phyloP scores from a whole-genome alignment of 805 yeast species.

The Spathaspora arborariae region DNA sequence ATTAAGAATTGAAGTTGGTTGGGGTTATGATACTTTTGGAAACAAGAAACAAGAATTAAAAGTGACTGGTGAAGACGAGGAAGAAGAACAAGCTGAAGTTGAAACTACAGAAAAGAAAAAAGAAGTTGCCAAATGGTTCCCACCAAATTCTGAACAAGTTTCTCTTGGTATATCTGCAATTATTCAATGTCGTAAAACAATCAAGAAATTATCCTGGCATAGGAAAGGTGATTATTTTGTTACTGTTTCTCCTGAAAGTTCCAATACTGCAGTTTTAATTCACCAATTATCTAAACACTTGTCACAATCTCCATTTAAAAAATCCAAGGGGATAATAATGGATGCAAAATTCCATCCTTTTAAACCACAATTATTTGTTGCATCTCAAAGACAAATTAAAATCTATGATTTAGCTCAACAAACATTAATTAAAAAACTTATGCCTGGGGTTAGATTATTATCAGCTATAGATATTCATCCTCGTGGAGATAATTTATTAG shows the following conservation, averaged over 20 bases:
- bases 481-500: conserved; percentile 89
- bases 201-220: conserved; percentile 91
- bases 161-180: conserved; percentile 68
- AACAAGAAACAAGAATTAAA: conserved; percentile 40
- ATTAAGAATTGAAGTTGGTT: conserved; percentile 80
- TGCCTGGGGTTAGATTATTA: conserved; percentile 96
- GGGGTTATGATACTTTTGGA: conserved; percentile 76
- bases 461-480: conserved; percentile 92
- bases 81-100: conserved; percentile 27
- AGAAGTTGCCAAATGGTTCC: conserved; percentile 76
- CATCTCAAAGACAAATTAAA: conserved; percentile 88
- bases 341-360: conserved; percentile 97
- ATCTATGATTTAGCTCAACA: conserved; percentile 89
- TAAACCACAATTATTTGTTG: conserved; percentile 89
- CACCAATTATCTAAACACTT: conserved; percentile 93
- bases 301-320: conserved; percentile 92
- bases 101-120: conserved; percentile 16
- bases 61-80: conserved; percentile 34
- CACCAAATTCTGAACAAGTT: conserved; percentile 62
- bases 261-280: conserved; percentile 82
- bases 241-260: conserved; percentile 92
- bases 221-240: conserved; percentile 96
- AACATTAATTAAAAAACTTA: conserved; percentile 71
- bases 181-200: conserved; percentile 59
- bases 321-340: conserved; percentile 90